Evolutionary conservation across 148 eudicot genomes (phyloP), one percentile per base, ranked within the genome.

Genomic region (Rhododendron vialii): DNA sequence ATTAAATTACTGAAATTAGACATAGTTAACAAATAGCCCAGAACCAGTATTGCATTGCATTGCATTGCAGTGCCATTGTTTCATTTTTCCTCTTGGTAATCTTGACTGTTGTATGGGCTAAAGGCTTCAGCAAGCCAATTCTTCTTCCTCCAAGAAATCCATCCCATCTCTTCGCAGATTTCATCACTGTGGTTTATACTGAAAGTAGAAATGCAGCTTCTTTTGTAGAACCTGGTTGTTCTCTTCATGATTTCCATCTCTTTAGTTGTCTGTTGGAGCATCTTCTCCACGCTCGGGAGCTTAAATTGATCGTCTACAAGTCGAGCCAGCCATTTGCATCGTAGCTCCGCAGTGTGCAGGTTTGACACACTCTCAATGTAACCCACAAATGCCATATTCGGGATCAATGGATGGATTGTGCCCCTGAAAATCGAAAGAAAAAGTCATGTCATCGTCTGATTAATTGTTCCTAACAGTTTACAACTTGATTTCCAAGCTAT

Each of bases 361-460:
- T 75, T 75, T 35, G 99, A 91, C 43, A 95, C 96, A 13, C 98
- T 94, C 93, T 98, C 98, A 2, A 95, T 87, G 81, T 93, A 95
- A 6, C 99, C 99, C 41, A 95, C 93, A 87, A 95, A 98, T 11
- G 98, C 98, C 98, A 94, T 95, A 87, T 94, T 98, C 0, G 99
- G 99, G 45, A 98, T 95, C 92, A 92, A 88, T 53, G 99, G 98
- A 88, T 95, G 91, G 80, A 95, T 93, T 38, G 98, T 95, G 43
- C 99, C 96, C 91, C 98, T 93, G 87, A 36, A 80, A 41, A 5
- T 4, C 1, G 17, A 22, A 63, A 41, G 53, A 26, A 51, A 28
- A 50, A 33, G 14, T 20, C 45, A 57, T 81, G 41, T 81, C 26
- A 30, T 48, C 9, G 28, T 45, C n/a, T 57, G 24, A 59, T 7